Conservation (phyloP, 2,329 filamentous ascomycete species). For the Dryadomyces quercivorus region DNA sequence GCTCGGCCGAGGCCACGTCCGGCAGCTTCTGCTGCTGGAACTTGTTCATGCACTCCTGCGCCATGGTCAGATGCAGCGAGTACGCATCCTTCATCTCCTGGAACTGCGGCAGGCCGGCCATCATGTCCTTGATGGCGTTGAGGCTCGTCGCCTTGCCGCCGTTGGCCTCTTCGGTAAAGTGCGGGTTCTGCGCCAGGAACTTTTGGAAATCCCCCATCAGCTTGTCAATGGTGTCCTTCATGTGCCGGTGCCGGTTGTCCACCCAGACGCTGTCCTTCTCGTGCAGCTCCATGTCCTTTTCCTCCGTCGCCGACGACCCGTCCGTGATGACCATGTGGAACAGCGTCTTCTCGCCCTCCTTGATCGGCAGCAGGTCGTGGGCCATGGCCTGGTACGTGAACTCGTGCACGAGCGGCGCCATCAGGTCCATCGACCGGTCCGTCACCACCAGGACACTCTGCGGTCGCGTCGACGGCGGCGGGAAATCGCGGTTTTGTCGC, state of each 20-base stretch:
- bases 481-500: constrained; percentile 73
- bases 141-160: constrained; percentile 53
- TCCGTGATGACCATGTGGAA: constrained; percentile 74
- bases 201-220: constrained; percentile 85
- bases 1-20: constrained; percentile 80
- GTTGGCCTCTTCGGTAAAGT: constrained; percentile 67
- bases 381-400: constrained; percentile 99
- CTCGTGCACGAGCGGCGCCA: constrained; percentile 81
- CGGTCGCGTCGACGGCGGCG: constrained; percentile 64
- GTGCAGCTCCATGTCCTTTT: constrained; percentile 81
- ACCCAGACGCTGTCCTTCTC: constrained; percentile 95
- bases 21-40: constrained; percentile 77
- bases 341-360: constrained; percentile 77
- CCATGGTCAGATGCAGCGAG: constrained; percentile 90
- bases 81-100: constrained; percentile 93
- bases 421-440: constrained; percentile 85
- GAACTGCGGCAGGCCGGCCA: constrained; percentile 87
- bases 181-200: constrained; percentile 82
- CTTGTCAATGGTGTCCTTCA: constrained; percentile 95
- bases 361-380: constrained; percentile 79
- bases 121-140: constrained; percentile 92
- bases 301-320: constrained; percentile 54
- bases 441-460: constrained; percentile 76
- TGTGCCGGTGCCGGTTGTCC: constrained; percentile 85
- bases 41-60: constrained; percentile 89